A percentile compares a stretch with the other conserved stretches of the same genome.
Evolutionary conservation across 495 filamentous ascomycete genomes (phyloP).

Genomic region (Pseudomonodictys pantanalensis): DNA sequence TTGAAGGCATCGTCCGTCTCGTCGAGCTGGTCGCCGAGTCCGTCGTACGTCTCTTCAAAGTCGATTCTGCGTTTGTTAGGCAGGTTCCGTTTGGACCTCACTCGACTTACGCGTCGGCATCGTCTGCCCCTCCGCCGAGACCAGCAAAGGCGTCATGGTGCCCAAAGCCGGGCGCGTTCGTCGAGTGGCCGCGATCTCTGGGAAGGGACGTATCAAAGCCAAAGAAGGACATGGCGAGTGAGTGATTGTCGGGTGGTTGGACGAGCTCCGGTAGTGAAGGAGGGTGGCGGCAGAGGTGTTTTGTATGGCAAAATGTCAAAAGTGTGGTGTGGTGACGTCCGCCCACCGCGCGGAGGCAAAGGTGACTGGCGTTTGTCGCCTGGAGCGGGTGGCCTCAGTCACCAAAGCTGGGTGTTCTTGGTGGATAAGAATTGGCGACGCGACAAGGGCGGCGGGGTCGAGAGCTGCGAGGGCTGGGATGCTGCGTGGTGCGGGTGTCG

Average conservation of each 20-base stretch:
- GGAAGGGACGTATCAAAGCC: slow-evolving; percentile 72
- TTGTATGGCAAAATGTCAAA: neutral
- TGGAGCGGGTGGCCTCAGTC: too few relatives aligned
- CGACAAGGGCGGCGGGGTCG: too few relatives aligned
- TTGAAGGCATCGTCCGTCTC: slow-evolving; percentile 95
- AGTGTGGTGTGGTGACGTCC: too few relatives aligned
- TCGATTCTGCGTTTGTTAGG: slow-evolving; percentile 58
- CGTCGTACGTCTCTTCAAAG: slow-evolving; percentile 98
- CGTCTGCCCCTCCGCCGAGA: slow-evolving; percentile 58
- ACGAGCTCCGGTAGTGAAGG: neutral
- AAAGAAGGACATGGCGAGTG: slow-evolving; percentile 88
- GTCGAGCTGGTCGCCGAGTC: slow-evolving; percentile 84
- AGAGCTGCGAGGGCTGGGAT: too few relatives aligned
- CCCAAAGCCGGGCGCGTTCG: slow-evolving; percentile 66
- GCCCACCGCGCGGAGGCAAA: too few relatives aligned
- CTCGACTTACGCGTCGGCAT: slow-evolving; percentile 69
- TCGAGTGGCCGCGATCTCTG: slow-evolving; percentile 57
- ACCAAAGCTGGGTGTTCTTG: too few relatives aligned
- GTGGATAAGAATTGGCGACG: too few relatives aligned
- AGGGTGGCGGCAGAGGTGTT: neutral
- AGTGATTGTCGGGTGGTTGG: too few relatives aligned
- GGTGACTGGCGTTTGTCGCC: too few relatives aligned
- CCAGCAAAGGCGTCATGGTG: slow-evolving; percentile 88
- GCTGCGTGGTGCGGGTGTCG: too few relatives aligned
- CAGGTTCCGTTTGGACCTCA: neutral